These are phyloP conservation scores for Penicillium mononematosum DNA, from an alignment of 495 filamentous ascomycete genomes.

Conservation along the genomic window DNA sequence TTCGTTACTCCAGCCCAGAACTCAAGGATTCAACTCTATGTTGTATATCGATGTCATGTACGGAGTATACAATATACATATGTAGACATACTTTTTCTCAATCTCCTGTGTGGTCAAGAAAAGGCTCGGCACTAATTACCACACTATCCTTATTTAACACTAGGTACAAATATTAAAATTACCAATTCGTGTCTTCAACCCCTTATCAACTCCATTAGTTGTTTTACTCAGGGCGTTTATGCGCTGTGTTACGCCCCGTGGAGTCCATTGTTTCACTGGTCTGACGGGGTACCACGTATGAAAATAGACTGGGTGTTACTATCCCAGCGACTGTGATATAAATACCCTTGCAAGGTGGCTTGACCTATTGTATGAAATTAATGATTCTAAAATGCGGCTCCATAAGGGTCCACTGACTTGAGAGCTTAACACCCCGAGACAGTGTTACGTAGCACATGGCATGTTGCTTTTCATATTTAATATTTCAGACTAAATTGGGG, in stretches of 20 bases:
- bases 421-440: background rate
- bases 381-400: slow-evolving; percentile 10
- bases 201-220: background rate
- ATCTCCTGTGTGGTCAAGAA: background rate
- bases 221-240: background rate
- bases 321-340: background rate
- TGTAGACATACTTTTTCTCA: background rate
- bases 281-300: background rate
- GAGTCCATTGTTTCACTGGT: background rate
- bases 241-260: background rate
- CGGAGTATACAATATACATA: too few species aligned
- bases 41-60: background rate
- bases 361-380: slow-evolving; percentile 21
- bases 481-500: background rate
- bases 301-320: background rate
- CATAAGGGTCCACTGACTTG: slow-evolving; percentile 11
- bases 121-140: background rate
- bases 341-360: slow-evolving; percentile 11
- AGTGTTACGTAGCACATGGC: background rate
- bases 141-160: background rate
- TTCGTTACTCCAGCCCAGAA: background rate
- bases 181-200: background rate
- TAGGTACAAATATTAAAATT: background rate
- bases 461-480: background rate
- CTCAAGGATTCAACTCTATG: background rate